phyloP scores from a whole-genome alignment of 2,329 filamentous ascomycete species.

The Escovopsis sp. region DNA sequence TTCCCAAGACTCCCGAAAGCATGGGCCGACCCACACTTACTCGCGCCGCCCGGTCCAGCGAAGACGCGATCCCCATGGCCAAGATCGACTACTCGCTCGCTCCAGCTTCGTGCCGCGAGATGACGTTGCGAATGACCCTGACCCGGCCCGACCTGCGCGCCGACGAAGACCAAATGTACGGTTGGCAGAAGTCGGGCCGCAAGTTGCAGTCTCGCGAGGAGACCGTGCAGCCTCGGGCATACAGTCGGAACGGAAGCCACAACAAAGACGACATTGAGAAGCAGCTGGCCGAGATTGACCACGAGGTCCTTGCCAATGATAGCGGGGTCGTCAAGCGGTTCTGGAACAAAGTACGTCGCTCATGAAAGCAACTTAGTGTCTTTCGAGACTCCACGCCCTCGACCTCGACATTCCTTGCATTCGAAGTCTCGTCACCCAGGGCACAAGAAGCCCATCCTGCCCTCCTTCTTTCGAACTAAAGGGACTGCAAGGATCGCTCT shows the following conservation, averaged over 20 bases:
- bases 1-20: conserved; percentile 40
- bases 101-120: conserved; percentile 54
- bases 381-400: no score
- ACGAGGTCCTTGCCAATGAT: conserved; percentile 27
- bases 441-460: no score
- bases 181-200: conserved; percentile 39
- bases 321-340: conserved; percentile 45
- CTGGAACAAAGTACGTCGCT: conserved; percentile 46
- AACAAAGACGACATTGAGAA: conserved; percentile 38
- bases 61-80: conserved; percentile 8
- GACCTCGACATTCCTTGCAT: no score
- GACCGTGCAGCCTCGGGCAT: conserved; percentile 14
- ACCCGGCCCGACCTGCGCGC: conserved; percentile 77
- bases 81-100: conserved; percentile 33
- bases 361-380: conserved; percentile 9
- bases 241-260: conserved; percentile 20
- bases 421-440: no score
- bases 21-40: conserved; percentile 24
- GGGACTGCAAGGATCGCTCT: not conserved
- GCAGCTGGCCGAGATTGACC: conserved; percentile 39
- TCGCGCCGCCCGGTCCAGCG: conserved; percentile 13
- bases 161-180: conserved; percentile 57
- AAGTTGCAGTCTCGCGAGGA: conserved; percentile 28
- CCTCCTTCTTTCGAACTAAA: no score
- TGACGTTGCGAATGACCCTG: conserved; percentile 93